Evolutionary conservation across 176 grass and related monocot species (phyloP).

Genomic region (Carex scoparia): DNA sequence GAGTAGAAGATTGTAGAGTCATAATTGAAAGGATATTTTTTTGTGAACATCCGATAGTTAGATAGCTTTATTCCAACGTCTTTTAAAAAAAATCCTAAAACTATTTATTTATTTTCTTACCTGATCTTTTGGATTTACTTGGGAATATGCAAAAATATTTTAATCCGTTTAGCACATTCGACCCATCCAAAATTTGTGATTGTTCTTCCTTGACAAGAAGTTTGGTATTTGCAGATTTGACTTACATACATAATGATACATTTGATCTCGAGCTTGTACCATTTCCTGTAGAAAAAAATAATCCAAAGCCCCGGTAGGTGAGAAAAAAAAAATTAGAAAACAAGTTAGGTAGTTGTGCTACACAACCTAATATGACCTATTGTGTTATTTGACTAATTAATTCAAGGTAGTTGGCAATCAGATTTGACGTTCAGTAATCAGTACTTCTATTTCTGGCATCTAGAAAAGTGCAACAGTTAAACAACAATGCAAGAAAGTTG

Average conservation of each 20-base stretch:
- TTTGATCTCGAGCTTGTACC: not conserved
- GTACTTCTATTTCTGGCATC: not conserved
- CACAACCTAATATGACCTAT: too few relatives aligned
- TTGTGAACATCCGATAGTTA: too few relatives aligned
- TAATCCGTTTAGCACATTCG: too few relatives aligned
- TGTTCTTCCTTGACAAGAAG: not conserved
- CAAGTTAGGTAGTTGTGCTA: not conserved
- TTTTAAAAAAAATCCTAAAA: too few relatives aligned
- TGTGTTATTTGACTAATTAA: not conserved
- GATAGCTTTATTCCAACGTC: too few relatives aligned
- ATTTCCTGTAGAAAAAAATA: not conserved
- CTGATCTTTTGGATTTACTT: not conserved
- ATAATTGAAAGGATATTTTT: too few relatives aligned
- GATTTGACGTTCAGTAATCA: not conserved
- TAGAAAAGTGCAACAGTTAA: not conserved
- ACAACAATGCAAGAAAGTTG: not conserved
- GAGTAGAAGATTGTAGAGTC: too few relatives aligned
- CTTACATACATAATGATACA: not conserved
- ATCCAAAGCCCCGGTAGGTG: not conserved
- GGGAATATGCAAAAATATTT: too few relatives aligned
- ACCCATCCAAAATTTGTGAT: not conserved
- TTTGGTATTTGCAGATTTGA: not conserved
- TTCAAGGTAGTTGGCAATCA: not conserved
- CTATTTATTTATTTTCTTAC: not conserved
- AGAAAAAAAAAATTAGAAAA: not conserved